Base-by-base conservation (phyloP, 768 basidiomycete genomes). In the Coprinopsis cinerea region DNA sequence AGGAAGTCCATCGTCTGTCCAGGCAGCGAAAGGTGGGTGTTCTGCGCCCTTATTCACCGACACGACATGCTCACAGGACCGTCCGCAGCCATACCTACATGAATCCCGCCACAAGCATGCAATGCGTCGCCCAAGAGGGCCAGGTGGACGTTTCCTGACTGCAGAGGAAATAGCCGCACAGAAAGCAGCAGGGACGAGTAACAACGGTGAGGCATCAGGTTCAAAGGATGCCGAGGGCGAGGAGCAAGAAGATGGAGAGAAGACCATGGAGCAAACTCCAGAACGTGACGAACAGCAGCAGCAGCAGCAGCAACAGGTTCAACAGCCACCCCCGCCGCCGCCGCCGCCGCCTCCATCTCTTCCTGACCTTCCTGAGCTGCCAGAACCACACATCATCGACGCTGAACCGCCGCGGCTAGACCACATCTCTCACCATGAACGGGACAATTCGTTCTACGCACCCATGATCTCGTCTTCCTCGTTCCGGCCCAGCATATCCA, bases 91-190 rank as follows among this genome's bases (percentile, higher is more conserved):
- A 1, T 99, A 98, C 70, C 84, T 98, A 25, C 96, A 99, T 56
- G 96, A 99, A 64, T 95, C 92, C 6, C 83, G 96, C 39, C 96
- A 99, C 72, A 90, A 92, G 57, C 96, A 99, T 69, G 96, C 96
- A 26, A 94, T 97, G 87, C 85, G 93, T 39, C 82, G 96, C 17
- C 96, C 96, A 14, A 79, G 96, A 49, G 96, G 96, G 3, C 95
- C 96, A 20, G 96, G 96, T 10, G 96, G 96, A 20, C 83, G 96
- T 36, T 99, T 99, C 72, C 83, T 98, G 60, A 98, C 94, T 6
- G 91, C 93, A 44, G 92, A 93, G 17, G 94, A 98, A 67, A 93
- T 94, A 42, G 88, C 89, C 0, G 86, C 88, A 0, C 86, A 89
- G 62, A 86, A 86, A 56, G 68, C 30, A 9, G 30, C 30, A 9